Evolutionary conservation across 2,329 filamentous ascomycete genomes (phyloP).

Genomic region (Blastomyces gilchristii): DNA sequence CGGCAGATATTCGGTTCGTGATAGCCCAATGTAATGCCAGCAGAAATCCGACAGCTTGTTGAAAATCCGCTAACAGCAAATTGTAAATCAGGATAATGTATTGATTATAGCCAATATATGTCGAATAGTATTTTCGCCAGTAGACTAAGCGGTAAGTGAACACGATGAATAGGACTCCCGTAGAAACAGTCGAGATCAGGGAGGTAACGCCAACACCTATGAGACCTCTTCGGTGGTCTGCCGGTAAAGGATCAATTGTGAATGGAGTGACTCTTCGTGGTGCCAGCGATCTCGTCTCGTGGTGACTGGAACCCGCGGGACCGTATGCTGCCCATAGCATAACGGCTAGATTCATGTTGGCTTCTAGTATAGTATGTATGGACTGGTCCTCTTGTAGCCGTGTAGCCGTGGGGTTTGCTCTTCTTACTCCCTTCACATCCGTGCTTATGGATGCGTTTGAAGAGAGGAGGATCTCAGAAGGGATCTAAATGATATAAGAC

Average conservation of each 20-base stretch:
- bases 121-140: constrained; percentile 39
- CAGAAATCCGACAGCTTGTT: constrained; percentile 42
- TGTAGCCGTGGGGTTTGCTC: background rate
- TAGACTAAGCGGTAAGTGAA: constrained; percentile 44
- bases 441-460: background rate
- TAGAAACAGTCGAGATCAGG: constrained; percentile 39
- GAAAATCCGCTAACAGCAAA: constrained; percentile 44
- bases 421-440: background rate
- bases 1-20: constrained; percentile 35
- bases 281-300: background rate
- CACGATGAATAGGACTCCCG: constrained; percentile 36
- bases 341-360: constrained; percentile 1
- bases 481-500: background rate
- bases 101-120: constrained; percentile 46
- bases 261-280: constrained; percentile 9
- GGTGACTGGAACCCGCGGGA: background rate
- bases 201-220: constrained; percentile 40
- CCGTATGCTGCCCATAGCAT: background rate
- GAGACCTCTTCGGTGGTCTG: constrained; percentile 32
- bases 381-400: background rate
- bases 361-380: background rate
- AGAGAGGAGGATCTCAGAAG: background rate
- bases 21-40: constrained; percentile 41
- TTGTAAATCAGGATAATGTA: constrained; percentile 47
- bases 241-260: constrained; percentile 28